phyloP scores from a whole-genome alignment of 345 rosid species.

The Gossypium herbaceum region DNA sequence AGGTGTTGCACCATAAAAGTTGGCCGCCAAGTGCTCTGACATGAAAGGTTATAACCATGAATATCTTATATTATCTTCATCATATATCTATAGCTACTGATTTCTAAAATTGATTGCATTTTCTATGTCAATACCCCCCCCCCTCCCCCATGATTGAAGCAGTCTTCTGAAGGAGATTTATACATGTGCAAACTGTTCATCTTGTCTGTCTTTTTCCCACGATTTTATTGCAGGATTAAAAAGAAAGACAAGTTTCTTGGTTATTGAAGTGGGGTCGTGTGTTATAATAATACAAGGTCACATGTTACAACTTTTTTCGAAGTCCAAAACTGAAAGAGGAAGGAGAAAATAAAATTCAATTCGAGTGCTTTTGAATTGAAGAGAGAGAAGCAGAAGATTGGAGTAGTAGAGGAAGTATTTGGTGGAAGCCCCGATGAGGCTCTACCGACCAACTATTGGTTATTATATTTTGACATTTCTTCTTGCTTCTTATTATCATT shows the following conservation, averaged over 20 bases:
- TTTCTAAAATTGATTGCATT: conserved; percentile 4
- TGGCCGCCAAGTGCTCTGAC: conserved; percentile 80
- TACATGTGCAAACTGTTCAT: conserved; percentile 30
- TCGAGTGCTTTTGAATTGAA: conserved; percentile 51
- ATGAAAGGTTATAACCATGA: conserved; percentile 54
- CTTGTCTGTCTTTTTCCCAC: conserved; percentile 24
- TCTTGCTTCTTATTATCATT: conserved; percentile 40
- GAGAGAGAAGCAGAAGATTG: conserved; percentile 90
- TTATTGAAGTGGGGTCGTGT: conserved; percentile 35
- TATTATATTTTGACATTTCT: conserved; percentile 56
- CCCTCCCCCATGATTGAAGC: background rate
- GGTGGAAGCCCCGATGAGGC: conserved; percentile 89
- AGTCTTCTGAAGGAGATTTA: conserved; percentile 15
- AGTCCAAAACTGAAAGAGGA: conserved; percentile 34
- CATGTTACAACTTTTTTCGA: conserved; percentile 32
- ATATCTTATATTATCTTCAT: background rate
- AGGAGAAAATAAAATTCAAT: conserved; percentile 41
- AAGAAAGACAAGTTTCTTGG: conserved; percentile 34
- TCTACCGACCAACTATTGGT: conserved; percentile 63
- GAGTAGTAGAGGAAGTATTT: conserved; percentile 69
- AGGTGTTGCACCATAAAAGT: conserved; percentile 61
- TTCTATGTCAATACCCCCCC: background rate
- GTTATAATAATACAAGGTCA: conserved; percentile 38
- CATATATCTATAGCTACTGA: background rate
- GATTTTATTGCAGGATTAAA: conserved; percentile 55